phyloP scores from a whole-genome alignment of 441 rosid species.

The Gossypium aridum region DNA sequence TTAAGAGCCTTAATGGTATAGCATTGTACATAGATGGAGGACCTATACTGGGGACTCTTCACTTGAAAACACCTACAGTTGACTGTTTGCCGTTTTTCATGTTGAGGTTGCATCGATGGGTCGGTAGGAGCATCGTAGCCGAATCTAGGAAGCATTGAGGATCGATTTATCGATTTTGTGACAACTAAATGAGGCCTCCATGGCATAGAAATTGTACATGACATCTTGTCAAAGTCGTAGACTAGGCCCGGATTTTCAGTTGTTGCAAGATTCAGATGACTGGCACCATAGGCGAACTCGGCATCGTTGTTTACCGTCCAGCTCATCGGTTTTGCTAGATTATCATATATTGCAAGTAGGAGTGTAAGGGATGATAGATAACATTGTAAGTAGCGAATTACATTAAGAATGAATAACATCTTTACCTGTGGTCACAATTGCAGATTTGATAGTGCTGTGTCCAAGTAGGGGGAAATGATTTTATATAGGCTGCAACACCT shows the following conservation, averaged over 20 bases:
- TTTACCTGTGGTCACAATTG: constrained; percentile 58
- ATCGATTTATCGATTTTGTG: constrained; percentile 38
- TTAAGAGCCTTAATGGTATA: constrained; percentile 31
- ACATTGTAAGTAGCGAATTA: too few relatives aligned
- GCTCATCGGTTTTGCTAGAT: constrained; percentile 60
- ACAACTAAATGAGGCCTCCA: constrained; percentile 50
- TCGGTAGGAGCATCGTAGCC: constrained; percentile 54
- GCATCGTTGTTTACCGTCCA: constrained; percentile 31
- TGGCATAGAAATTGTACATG: constrained; percentile 53
- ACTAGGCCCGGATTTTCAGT: constrained; percentile 49
- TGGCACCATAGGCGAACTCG: constrained; percentile 56
- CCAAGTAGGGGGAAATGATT: constrained; percentile 31
- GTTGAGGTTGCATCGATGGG: constrained; percentile 47
- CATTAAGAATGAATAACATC: background rate
- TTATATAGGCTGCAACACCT: too few relatives aligned
- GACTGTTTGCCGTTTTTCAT: constrained; percentile 14
- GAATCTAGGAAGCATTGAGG: constrained; percentile 46
- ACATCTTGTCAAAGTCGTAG: constrained; percentile 43
- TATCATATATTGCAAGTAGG: background rate
- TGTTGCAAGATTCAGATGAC: constrained; percentile 43
- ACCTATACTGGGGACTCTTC: constrained; percentile 59
- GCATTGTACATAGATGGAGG: constrained; percentile 36
- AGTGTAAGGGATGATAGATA: background rate
- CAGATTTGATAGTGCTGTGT: constrained; percentile 49
- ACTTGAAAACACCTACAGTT: constrained; percentile 31